These are phyloP conservation scores for Macroventuria anomochaeta DNA, from an alignment of 2,329 filamentous ascomycete genomes.

Conservation along the genomic window DNA sequence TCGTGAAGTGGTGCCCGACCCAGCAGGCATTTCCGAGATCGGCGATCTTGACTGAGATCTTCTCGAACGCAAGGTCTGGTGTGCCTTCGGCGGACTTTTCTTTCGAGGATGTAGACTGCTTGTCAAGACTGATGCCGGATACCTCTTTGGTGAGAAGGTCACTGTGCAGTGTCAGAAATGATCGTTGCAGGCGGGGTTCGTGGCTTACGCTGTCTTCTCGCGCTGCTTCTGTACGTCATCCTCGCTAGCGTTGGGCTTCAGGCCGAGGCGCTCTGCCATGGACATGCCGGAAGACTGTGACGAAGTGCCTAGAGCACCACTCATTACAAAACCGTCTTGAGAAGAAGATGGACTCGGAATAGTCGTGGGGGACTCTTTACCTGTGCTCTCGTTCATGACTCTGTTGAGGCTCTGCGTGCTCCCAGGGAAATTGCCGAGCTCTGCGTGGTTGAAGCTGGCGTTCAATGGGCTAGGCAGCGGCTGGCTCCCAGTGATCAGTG, in stretches of 20 bases:
- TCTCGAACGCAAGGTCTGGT: slow-evolving; percentile 71
- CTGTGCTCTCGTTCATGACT: slow-evolving; percentile 73
- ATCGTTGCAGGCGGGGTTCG: neutral
- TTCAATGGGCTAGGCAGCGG: slow-evolving; percentile 94
- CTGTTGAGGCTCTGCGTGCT: slow-evolving; percentile 79
- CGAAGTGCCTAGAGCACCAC: slow-evolving; percentile 60
- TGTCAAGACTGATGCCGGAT: slow-evolving; percentile 92
- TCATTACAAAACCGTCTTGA: slow-evolving; percentile 59
- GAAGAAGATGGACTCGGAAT: slow-evolving; percentile 49
- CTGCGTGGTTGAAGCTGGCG: slow-evolving; percentile 82
- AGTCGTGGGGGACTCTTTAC: slow-evolving; percentile 61
- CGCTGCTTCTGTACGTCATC: slow-evolving; percentile 73
- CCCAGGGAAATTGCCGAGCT: slow-evolving; percentile 66
- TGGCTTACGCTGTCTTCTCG: slow-evolving; percentile 88
- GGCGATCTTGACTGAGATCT: slow-evolving; percentile 98
- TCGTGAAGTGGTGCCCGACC: slow-evolving; percentile 98
- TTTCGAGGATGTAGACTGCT: slow-evolving; percentile 58
- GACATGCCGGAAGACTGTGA: slow-evolving; percentile 56
- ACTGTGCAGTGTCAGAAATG: slow-evolving; percentile 52
- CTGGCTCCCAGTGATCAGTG: slow-evolving; percentile 95
- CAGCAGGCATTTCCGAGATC: slow-evolving; percentile 98
- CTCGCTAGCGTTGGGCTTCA: slow-evolving; percentile 60
- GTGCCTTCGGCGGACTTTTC: slow-evolving; percentile 62
- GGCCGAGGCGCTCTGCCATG: slow-evolving; percentile 65
- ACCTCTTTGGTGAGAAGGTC: slow-evolving; percentile 92